Evolutionary conservation across 2,329 filamentous ascomycete species (phyloP), one percentile per base, ranked within the genome.

Genomic region (Thelonectria rubi): DNA sequence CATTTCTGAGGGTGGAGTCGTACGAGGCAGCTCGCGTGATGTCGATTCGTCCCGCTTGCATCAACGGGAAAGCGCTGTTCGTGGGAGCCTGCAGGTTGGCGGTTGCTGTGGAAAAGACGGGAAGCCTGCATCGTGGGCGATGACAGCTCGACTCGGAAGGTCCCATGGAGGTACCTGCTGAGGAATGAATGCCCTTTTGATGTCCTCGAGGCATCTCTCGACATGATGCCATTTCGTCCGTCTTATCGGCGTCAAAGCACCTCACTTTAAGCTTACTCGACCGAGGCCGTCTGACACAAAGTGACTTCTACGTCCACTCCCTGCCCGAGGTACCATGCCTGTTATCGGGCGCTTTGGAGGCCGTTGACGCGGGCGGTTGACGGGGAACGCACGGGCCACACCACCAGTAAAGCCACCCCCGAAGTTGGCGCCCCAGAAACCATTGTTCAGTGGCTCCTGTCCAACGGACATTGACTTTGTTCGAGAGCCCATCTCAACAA

Each of bases 21-120:
- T 59, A 48, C 21, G 48, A 58, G 34, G 40, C 34, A 17, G 62
- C 58, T 68, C 68, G 63, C 61, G 59, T 70, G 66, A 69, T 67
- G 53, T 63, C 55, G 63, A 51, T 60, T 46, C 40, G 17, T 45
- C 39, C 39, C 8, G 21, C 10, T 10, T 40, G 39, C 30, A 30
- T 17, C 37, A 24, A 26, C 9, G n/a, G n/a, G 14, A 43, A n/a
- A 20, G 40, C n/a, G 40, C 18, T 43, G 40, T 42, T 21, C 20
- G 63, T 66, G 65, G 58, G 56, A 62, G 63, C 55, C 63, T 49
- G 56, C 61, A 54, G 60, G 60, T 62, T 55, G 42, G 43, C 45
- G 40, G 21, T 18, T 30, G 26, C 58, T 65, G 60, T 61, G 63
- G 49, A 43, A 43, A 51, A 20, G 46, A 46, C 21, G 17, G 10